phyloP scores from a whole-genome alignment of 106 monocot species.

The Platanthera zijinensis region DNA sequence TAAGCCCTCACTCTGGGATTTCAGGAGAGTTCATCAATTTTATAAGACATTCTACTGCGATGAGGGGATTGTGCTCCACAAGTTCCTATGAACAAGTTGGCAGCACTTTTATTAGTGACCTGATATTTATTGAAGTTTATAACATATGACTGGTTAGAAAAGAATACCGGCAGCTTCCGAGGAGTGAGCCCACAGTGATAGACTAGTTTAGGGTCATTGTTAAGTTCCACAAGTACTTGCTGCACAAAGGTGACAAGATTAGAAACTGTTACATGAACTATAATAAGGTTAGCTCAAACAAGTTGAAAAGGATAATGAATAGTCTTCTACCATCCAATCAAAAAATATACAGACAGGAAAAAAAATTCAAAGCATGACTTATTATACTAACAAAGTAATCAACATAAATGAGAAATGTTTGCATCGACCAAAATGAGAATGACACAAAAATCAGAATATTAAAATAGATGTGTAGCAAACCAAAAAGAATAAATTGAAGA shows the following conservation, averaged over 20 bases:
- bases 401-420: too few species aligned
- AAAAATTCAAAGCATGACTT: neutral
- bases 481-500: too few species aligned
- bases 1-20: constrained; percentile 57
- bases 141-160: neutral
- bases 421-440: too few species aligned
- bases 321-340: neutral
- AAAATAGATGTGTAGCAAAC: too few species aligned
- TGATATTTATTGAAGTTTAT: neutral
- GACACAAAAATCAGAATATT: too few species aligned
- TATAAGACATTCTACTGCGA: constrained; percentile 89
- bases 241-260: constrained; percentile 25
- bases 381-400: neutral
- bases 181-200: constrained; percentile 89
- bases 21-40: constrained; percentile 90
- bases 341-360: neutral
- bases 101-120: neutral
- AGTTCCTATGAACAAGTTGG: constrained; percentile 57
- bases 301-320: neutral
- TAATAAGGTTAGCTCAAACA: neutral
- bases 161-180: constrained; percentile 66
- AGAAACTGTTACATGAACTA: neutral
- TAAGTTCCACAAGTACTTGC: constrained; percentile 67
- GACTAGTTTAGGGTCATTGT: constrained; percentile 79
- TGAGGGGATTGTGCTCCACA: constrained; percentile 85